Evolutionary conservation across 2,329 filamentous ascomycete species (phyloP).

Genomic region (Pezicula neosporulosa): DNA sequence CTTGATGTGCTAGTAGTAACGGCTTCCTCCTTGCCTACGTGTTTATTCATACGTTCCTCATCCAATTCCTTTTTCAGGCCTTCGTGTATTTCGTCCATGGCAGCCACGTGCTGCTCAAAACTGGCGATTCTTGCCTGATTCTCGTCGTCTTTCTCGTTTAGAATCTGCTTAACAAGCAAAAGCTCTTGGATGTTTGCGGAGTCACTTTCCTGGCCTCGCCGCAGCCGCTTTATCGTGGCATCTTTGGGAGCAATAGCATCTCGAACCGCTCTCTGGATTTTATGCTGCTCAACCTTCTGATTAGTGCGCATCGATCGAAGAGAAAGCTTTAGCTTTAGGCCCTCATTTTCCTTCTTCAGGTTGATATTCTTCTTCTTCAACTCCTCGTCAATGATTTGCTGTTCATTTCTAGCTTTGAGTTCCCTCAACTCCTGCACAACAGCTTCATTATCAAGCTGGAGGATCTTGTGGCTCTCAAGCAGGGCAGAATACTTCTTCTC

Average conservation of each 20-base stretch:
- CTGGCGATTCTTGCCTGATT: neutral
- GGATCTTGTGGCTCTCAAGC: neutral
- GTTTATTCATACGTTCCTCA: neutral
- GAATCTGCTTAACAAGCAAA: neutral
- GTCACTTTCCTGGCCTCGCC: neutral
- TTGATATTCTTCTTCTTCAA: neutral
- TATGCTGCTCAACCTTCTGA: neutral
- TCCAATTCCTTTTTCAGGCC: neutral
- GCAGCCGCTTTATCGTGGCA: neutral
- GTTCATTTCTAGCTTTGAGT: neutral
- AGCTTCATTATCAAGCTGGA: conserved; percentile 1
- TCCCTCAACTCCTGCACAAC: neutral
- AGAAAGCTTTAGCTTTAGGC: neutral
- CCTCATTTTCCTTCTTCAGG: neutral
- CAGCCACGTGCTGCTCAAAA: neutral
- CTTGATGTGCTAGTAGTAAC: too few relatives aligned
- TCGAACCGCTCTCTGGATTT: neutral
- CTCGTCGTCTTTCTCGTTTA: neutral
- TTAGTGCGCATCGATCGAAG: neutral
- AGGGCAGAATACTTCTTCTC: neutral
- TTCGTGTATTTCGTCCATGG: neutral
- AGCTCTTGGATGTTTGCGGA: neutral
- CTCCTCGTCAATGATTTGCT: neutral
- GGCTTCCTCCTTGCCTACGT: neutral
- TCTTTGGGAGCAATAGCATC: neutral